Evolutionary conservation across 179 eudicot species (phyloP), one percentile per base, ranked within the genome.

Genomic region (Silene vulgaris): DNA sequence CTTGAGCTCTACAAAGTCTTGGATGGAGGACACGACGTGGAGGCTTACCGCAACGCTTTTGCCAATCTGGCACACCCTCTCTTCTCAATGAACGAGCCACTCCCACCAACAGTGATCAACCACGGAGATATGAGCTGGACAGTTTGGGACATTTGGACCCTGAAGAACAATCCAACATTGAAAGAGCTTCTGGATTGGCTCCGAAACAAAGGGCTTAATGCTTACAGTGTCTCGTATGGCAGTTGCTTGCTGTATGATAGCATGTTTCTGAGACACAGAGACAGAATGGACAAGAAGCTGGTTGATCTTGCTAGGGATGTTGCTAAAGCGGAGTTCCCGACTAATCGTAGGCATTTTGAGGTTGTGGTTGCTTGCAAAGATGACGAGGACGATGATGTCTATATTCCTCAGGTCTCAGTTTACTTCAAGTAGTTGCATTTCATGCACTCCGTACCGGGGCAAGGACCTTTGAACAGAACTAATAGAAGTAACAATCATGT

Each of bases 41-140:
- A 93, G 83, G 97, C 92, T 75, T 93, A 92, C 81, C 85, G 96
- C 32, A 92, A 94, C 85, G 89, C 98, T 3, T 90, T 90, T 65
- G 97, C 90, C 14, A 94, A 90, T 85, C 85, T 94, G 3, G 98
- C 96, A 5, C 92, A 89, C 60, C 97, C 98, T 45, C 87, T 94
- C 11, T 94, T 94, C 85, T 91, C 97, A 8, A 90, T 94, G 77
- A 92, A 92, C 0, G 97, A 92, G 84, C 98, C 98, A 0, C 92
- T 92, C 68, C 90, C 96, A 8, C 96, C 98, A 0, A 89, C 90
- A 75, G 88, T 92, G 65, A 76, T 88, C 63, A 90, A 94, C 81
- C 98, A 94, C 82, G 87, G 75, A 71, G 97, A 90, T 73, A 86
- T 94, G 96, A 86, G 79, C 75, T 94, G 98, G 98, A 94, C 97